These are phyloP conservation scores for Eimeria acervulina DNA, from an alignment of 169 alveolate species.

Conservation along the genomic window DNA sequence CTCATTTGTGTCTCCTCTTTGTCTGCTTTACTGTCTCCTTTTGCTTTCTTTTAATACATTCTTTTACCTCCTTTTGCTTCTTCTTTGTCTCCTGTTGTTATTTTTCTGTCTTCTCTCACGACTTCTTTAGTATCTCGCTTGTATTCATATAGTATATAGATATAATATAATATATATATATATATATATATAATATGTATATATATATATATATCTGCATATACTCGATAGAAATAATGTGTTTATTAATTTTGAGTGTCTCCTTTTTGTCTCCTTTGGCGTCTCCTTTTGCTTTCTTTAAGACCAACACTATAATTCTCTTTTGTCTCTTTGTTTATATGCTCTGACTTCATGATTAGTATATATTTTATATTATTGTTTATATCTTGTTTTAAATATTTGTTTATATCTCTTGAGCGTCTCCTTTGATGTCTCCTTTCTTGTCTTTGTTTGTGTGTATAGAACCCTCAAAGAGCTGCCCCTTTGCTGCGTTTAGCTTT, in stretches of 20 bases:
- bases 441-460: neutral
- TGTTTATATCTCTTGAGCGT: neutral
- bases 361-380: no score
- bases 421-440: neutral
- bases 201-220: no score
- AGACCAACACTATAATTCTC: neutral
- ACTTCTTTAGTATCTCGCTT: neutral
- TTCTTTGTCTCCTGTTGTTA: neutral
- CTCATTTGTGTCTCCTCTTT: no score
- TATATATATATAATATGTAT: no score
- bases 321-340: neutral
- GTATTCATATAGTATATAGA: no score
- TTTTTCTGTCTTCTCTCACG: neutral
- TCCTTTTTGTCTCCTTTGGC: neutral
- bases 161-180: no score
- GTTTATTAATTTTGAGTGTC: no score
- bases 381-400: neutral
- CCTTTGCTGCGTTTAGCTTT: slow-evolving; percentile 2
- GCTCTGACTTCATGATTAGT: neutral
- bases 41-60: no score
- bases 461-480: neutral
- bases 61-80: no score
- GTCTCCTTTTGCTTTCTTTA: neutral
- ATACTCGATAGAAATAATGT: no score
- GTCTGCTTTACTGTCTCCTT: no score